Evolutionary conservation across 2,329 filamentous ascomycete species (phyloP).

Genomic region (Fusarium chuoi): DNA sequence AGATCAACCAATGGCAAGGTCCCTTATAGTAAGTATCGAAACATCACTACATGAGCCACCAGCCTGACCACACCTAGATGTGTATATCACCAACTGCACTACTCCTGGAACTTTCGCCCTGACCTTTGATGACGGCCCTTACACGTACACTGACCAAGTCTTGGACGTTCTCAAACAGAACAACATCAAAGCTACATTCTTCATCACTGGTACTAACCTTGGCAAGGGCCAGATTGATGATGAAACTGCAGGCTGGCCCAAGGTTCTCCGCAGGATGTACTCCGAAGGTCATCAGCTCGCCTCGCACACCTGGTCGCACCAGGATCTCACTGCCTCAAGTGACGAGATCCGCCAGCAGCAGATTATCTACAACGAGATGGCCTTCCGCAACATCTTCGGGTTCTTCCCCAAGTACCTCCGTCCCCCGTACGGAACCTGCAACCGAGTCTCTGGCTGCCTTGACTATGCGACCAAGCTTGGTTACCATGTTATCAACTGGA

Average conservation of each 20-base stretch:
- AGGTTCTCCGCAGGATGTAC: constrained; percentile 53
- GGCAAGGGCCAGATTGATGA: constrained; percentile 55
- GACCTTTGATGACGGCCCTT: constrained; percentile 60
- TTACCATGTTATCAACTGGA: constrained; percentile 67
- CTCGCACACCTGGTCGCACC: constrained; percentile 58
- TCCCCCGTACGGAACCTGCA: constrained; percentile 56
- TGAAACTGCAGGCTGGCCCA: constrained; percentile 45
- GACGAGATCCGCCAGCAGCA: constrained; percentile 49
- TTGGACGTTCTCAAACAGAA: constrained; percentile 50
- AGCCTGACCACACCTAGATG: constrained; percentile 35
- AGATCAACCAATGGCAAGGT: constrained; percentile 45
- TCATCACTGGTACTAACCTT: constrained; percentile 53
- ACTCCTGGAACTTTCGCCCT: constrained; percentile 52
- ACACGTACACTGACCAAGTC: constrained; percentile 52
- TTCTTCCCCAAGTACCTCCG: constrained; percentile 56
- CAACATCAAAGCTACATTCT: constrained; percentile 52
- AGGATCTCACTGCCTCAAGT: constrained; percentile 50
- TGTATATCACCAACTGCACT: constrained; percentile 49
- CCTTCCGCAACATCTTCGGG: constrained; percentile 53
- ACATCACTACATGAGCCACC: not conserved
- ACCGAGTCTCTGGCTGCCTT: constrained; percentile 50
- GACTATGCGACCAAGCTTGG: constrained; percentile 53
- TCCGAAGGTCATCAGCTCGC: constrained; percentile 56
- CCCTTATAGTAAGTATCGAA: constrained; percentile 45
- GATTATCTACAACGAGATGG: constrained; percentile 57